Conservation (phyloP, 2,329 filamentous ascomycete genomes). For the Dactylellina haptotyla region DNA sequence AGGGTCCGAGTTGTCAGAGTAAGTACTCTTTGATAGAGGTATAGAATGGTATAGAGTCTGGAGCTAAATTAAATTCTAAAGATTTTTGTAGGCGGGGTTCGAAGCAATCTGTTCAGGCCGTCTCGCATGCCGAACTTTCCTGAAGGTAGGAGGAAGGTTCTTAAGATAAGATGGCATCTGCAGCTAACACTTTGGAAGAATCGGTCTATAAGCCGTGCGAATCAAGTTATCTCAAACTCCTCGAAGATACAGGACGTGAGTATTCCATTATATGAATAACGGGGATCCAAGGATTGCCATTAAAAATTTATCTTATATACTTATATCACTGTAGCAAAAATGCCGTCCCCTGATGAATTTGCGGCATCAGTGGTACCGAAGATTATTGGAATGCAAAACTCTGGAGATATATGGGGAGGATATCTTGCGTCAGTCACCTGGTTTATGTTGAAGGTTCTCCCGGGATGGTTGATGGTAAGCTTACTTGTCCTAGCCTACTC, state of each 20-base stretch:
- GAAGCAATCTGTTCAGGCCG: neutral
- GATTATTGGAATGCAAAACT: neutral
- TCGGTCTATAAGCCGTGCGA: constrained; percentile 10
- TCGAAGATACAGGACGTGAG: constrained; percentile 1
- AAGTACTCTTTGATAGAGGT: neutral
- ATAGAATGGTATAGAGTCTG: no score
- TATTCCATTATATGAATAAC: neutral
- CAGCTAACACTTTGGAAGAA: neutral
- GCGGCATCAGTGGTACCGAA: neutral
- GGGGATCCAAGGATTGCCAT: neutral
- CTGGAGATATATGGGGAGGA: constrained; percentile 17
- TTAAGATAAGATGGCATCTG: neutral
- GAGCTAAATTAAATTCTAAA: neutral
- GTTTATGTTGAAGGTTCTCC: constrained; percentile 20
- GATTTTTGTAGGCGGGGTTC: constrained; percentile 15
- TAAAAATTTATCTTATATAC: neutral
- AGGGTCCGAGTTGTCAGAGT: constrained; percentile 11
- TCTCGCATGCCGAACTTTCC: constrained; percentile 1
- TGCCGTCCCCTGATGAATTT: constrained; percentile 13
- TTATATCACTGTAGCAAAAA: neutral
- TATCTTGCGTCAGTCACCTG: constrained; percentile 12
- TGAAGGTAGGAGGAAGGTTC: neutral
- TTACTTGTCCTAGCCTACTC: neutral
- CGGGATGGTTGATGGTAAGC: constrained; percentile 9
- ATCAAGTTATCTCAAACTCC: neutral